Percentiles rank a stretch among this genome's conserved stretches.
Evolutionary conservation across 2,329 filamentous ascomycete species (phyloP).

Genomic region (Colletotrichum camelliae): DNA sequence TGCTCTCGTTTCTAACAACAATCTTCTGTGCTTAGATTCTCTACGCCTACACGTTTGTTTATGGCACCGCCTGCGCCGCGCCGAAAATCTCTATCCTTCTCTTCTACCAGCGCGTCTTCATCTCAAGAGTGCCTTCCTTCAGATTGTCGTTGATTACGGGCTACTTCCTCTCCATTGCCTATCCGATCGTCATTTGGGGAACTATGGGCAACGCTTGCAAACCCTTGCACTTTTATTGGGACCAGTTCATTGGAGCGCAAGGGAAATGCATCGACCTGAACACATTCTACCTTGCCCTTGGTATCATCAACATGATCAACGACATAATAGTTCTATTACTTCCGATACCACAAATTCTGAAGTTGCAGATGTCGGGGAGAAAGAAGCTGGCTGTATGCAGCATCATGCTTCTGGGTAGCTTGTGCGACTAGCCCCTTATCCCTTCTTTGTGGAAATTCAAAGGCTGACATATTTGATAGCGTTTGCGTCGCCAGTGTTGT

Average conservation of each 20-base stretch:
- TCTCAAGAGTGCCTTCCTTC: not conserved
- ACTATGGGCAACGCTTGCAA: constrained; percentile 17
- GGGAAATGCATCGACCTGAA: constrained; percentile 7
- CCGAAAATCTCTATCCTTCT: constrained; percentile 23
- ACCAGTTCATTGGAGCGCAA: constrained; percentile 10
- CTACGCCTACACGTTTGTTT: constrained; percentile 20
- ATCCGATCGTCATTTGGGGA: constrained; percentile 15
- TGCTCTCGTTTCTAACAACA: not conserved
- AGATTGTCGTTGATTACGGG: not conserved
- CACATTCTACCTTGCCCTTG: constrained; percentile 9
- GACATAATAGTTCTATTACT: constrained; percentile 18
- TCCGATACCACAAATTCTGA: constrained; percentile 16
- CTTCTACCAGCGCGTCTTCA: constrained; percentile 22
- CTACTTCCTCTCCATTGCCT: constrained; percentile 1
- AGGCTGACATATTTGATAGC: not conserved
- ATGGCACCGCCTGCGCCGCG: constrained; percentile 16
- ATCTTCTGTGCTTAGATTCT: not conserved
- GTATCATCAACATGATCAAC: constrained; percentile 17
- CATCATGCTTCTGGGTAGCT: constrained; percentile 16
- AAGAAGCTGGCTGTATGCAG: constrained; percentile 16
- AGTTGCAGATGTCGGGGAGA: constrained; percentile 13
- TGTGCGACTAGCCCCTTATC: not conserved
- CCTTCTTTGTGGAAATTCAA: not conserved
- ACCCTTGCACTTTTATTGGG: constrained; percentile 18
- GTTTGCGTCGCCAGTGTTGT: constrained; percentile 13